Conservation (phyloP, 345 rosid genomes). For the Pugionium cornutum region DNA sequence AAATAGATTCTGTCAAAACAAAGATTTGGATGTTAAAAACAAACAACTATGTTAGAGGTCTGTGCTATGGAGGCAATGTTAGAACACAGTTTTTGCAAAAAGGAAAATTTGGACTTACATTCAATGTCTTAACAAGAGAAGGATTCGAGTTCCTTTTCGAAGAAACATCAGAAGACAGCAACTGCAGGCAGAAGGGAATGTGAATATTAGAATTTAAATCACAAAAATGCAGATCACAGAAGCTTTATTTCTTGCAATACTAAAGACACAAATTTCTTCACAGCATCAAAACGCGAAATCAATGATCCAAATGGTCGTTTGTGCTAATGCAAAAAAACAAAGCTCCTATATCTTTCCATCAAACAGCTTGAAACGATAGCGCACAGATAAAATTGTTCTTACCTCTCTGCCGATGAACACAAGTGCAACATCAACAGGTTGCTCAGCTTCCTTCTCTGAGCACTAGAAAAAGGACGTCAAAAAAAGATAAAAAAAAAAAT, state of each 20-base stretch:
- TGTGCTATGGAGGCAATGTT: not conserved
- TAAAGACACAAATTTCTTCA: constrained; percentile 17
- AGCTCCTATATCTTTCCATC: not conserved
- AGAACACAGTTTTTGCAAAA: not conserved
- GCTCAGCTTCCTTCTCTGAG: constrained; percentile 55
- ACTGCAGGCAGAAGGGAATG: constrained; percentile 44
- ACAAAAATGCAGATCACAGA: constrained; percentile 11
- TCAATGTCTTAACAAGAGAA: constrained; percentile 65
- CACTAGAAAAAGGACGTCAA: constrained; percentile 49
- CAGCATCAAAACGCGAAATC: constrained; percentile 9
- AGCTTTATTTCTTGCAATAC: not conserved
- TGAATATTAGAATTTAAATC: constrained; percentile 7
- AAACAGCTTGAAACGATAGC: not conserved
- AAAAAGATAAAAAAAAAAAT: not conserved
- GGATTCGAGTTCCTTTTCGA: constrained; percentile 52
- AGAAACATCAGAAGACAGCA: constrained; percentile 71
- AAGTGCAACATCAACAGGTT: constrained; percentile 67
- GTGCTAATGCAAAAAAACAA: not conserved
- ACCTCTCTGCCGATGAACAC: constrained; percentile 94
- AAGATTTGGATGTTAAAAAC: constrained; percentile 23
- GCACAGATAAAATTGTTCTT: constrained; percentile 9
- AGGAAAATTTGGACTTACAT: constrained; percentile 47
- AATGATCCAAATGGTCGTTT: not conserved
- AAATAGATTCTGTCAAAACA: constrained; percentile 59
- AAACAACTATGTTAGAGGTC: constrained; percentile 15